Base-by-base conservation (phyloP, 2,329 filamentous ascomycete species). In the Scleromitrula shiraiana region DNA sequence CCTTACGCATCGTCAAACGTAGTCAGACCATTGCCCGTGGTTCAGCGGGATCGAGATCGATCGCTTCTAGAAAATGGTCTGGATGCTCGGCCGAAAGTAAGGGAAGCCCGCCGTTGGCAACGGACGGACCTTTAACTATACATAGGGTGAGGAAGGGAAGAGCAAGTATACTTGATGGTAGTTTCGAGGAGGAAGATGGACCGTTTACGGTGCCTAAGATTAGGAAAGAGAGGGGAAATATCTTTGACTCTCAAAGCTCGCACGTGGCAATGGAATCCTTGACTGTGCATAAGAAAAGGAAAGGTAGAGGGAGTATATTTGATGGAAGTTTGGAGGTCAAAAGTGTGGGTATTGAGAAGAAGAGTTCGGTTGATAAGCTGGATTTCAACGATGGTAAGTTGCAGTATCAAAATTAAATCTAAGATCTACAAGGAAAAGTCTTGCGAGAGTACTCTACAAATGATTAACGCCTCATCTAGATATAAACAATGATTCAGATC, bases 1-100 rank as follows among this genome's bases (percentile, higher is more conserved):
- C 77, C 9, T 60, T 78, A 27, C 70, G 72, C 33, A 74, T 79
- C 57, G 60, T 70, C 57, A 79, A 76, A 58, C 64, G 64, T 63
- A 54, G 53, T 57, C 54, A 56, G 46, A 59, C 54, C 61, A 50
- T 64, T 46, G 39, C 58, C 54, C 42, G 57, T 52, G 52, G 57
- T 50, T 45, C 53, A 37, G 19, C 57, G 49, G 40, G 56, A 41
- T 40, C 52, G 51, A 51, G 59, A 45, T 39, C 46, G 49, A 36
- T 29, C 27, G 32, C 53, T 56, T 37, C 52, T 54, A 52, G 56
- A 30, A 42, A 53, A 46, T 20, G 51, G 38, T 57, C 54, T 50
- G 41, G 50, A 45, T 54, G 50, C n/a, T 56, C 55, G 27, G 42
- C 41, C 26, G 27, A 57, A 39, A 58, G 56, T 38, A 53, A 52